A percentile compares a stretch with the other conserved stretches of the same genome.
These are phyloP conservation scores for Athelia sp. DNA, from an alignment of 1,284 basidiomycete species.

Conservation along the genomic window DNA sequence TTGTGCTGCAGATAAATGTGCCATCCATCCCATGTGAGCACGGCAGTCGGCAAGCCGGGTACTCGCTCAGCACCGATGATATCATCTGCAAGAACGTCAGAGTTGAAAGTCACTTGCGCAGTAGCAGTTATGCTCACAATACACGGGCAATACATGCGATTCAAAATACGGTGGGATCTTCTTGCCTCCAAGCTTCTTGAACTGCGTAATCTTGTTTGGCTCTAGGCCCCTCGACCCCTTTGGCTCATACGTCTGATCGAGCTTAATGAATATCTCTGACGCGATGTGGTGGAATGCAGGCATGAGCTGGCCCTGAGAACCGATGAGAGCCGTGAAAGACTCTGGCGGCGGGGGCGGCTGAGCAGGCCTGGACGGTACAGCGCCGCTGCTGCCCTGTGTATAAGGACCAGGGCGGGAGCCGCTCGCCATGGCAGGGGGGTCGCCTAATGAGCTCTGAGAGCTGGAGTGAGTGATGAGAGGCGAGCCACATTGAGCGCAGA, in stretches of 20 bases:
- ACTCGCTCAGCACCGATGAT: not conserved
- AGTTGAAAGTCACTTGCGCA: not conserved
- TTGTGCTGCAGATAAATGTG: not conserved
- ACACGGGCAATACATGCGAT: not conserved
- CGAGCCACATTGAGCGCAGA: not conserved
- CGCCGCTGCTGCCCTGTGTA: not conserved
- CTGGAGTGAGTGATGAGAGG: not conserved
- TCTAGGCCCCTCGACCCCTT: not conserved
- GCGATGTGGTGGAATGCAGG: conserved; percentile 1
- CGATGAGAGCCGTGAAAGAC: not conserved
- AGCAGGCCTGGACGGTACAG: not conserved
- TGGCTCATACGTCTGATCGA: not conserved
- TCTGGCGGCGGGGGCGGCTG: not conserved
- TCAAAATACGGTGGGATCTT: not conserved
- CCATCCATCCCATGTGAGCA: not conserved
- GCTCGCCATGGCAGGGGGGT: not conserved
- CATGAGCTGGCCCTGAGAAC: not conserved
- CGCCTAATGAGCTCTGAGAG: too few species aligned
- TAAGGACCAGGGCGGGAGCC: not conserved
- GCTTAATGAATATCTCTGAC: not conserved
- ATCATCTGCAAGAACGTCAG: not conserved
- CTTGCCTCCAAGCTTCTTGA: not conserved
- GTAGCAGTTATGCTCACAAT: not conserved
- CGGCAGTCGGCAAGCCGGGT: not conserved
- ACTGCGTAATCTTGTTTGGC: not conserved